Conservation (phyloP, 1,284 basidiomycete species). For the Agroathelia rolfsii region DNA sequence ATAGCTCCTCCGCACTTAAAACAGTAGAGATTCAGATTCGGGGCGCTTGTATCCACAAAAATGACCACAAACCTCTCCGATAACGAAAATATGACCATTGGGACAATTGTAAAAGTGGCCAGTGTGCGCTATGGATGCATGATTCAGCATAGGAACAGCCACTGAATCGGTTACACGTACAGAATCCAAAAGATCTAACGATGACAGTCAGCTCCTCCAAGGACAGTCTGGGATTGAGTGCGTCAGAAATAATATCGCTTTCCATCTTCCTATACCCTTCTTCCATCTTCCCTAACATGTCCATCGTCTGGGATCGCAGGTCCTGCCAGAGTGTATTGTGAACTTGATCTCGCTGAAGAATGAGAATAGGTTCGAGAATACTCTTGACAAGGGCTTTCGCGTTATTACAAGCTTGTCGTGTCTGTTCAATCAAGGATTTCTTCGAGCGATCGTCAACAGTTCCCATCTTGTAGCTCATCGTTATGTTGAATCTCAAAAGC, state of each 20-base stretch:
- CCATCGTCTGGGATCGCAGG: neutral
- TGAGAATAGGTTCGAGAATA: too few species aligned
- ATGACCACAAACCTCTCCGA: slow-evolving; percentile 28
- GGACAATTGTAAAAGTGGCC: slow-evolving; percentile 46
- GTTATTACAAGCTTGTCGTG: slow-evolving; percentile 16
- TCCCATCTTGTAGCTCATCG: slow-evolving; percentile 12
- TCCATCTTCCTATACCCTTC: slow-evolving; percentile 20
- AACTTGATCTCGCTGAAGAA: too few species aligned
- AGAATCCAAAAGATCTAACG: slow-evolving; percentile 33
- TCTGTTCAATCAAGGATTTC: slow-evolving; percentile 10
- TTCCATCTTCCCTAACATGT: slow-evolving; percentile 3
- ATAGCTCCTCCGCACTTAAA: slow-evolving; percentile 28
- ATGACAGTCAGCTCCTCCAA: slow-evolving; percentile 37
- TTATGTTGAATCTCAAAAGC: slow-evolving; percentile 26
- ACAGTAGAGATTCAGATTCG: slow-evolving; percentile 1
- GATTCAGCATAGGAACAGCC: slow-evolving; percentile 3
- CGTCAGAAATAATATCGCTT: slow-evolving; percentile 15
- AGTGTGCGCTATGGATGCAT: slow-evolving; percentile 23
- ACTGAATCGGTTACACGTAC: slow-evolving; percentile 21
- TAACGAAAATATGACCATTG: slow-evolving; percentile 42
- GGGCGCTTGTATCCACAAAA: slow-evolving; percentile 7
- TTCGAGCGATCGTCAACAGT: slow-evolving; percentile 13
- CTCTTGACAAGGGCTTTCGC: too few species aligned
- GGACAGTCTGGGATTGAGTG: slow-evolving; percentile 29
- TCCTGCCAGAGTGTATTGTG: slow-evolving; percentile 10